A percentile compares a stretch with the other conserved stretches of the same genome.
phyloP scores from a whole-genome alignment of 2,329 filamentous ascomycete genomes.

The Aspergillus oerlinghausenensis region DNA sequence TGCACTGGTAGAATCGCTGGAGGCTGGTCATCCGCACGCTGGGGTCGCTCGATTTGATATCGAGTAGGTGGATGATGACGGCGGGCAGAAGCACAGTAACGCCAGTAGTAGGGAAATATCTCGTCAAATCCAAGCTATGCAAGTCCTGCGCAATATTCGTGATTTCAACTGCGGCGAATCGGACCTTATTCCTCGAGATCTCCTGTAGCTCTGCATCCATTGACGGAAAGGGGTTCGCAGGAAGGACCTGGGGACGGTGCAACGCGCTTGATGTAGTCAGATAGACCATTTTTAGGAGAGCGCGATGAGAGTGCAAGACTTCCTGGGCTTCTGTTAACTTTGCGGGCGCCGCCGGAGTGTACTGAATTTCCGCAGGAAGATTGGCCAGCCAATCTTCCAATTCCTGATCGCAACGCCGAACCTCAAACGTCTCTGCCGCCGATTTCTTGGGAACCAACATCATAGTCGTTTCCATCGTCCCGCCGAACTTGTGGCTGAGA shows the following conservation, averaged over 20 bases:
- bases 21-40: slow-evolving; percentile 68
- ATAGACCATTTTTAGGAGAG: slow-evolving; percentile 90
- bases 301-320: slow-evolving; percentile 65
- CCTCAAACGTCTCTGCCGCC: slow-evolving; percentile 73
- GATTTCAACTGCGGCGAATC: slow-evolving; percentile 78
- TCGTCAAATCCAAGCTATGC: slow-evolving; percentile 66
- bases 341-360: slow-evolving; percentile 60
- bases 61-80: slow-evolving; percentile 88
- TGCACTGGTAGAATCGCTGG: slow-evolving; percentile 82
- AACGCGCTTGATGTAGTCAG: slow-evolving; percentile 87
- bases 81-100: slow-evolving; percentile 88
- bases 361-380: slow-evolving; percentile 67
- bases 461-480: slow-evolving; percentile 72
- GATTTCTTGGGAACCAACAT: slow-evolving; percentile 89
- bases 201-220: slow-evolving; percentile 69
- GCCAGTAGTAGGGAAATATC: slow-evolving; percentile 79
- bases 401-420: slow-evolving; percentile 73
- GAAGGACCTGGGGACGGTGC: slow-evolving; percentile 85
- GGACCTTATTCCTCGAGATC: slow-evolving; percentile 74
- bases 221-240: slow-evolving; percentile 57
- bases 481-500: slow-evolving; percentile 70
- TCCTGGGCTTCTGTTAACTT: slow-evolving; percentile 46
- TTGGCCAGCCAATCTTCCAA: slow-evolving; percentile 71
- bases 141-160: slow-evolving; percentile 78
- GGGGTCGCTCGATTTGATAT: slow-evolving; percentile 78